Evolutionary conservation across 805 yeast species (phyloP).

Genomic region (Candida tallmaniae): DNA sequence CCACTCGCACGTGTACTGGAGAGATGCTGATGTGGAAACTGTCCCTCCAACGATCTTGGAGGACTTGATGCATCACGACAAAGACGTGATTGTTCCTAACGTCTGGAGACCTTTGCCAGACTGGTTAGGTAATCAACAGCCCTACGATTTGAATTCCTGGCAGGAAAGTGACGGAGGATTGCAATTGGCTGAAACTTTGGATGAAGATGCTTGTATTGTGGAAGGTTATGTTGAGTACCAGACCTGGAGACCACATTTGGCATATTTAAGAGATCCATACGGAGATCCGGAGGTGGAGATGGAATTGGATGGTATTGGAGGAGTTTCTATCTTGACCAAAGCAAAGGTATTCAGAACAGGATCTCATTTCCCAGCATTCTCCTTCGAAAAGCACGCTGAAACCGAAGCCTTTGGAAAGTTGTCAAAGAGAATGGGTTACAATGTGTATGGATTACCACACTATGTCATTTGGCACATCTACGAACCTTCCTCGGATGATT

Average conservation of each 20-base stretch:
- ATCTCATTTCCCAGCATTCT: constrained; percentile 93
- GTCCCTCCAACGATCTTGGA: constrained; percentile 80
- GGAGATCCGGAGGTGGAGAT: constrained; percentile 93
- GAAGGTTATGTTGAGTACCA: constrained; percentile 98
- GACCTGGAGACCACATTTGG: constrained; percentile 97
- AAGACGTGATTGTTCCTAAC: constrained; percentile 91
- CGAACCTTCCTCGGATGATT: constrained; percentile 91
- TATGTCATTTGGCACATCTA: constrained; percentile 96
- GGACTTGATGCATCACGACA: constrained; percentile 87
- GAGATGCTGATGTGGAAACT: constrained; percentile 96
- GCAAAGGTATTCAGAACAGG: constrained; percentile 86
- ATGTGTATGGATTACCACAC: constrained; percentile 88
- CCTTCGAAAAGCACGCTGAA: constrained; percentile 94
- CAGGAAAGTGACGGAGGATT: constrained; percentile 80
- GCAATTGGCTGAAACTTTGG: constrained; percentile 68
- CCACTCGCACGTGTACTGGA: constrained; percentile 95
- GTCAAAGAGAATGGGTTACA: constrained; percentile 79
- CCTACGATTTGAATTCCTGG: constrained; percentile 83
- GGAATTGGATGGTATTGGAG: constrained; percentile 96
- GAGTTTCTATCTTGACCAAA: constrained; percentile 86
- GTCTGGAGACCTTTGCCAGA: constrained; percentile 89
- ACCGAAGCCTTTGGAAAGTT: constrained; percentile 96
- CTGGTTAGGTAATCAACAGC: constrained; percentile 81
- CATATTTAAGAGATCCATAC: constrained; percentile 89
- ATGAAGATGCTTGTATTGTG: constrained; percentile 93